Conservation (phyloP, 495 filamentous ascomycete genomes). For the Neurospora sp. region DNA sequence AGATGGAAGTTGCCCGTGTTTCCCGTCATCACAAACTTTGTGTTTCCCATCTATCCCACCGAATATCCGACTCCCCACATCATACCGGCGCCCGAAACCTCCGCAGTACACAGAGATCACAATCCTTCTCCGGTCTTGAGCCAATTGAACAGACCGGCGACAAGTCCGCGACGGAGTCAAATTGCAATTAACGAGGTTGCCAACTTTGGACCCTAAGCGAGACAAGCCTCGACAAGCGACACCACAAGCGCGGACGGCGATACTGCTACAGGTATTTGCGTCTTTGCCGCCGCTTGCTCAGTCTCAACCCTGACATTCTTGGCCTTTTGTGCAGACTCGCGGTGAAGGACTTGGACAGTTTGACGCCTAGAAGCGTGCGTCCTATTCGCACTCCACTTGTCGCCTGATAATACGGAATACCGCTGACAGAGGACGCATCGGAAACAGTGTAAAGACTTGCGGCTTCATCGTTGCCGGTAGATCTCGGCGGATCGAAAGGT, state of each 20-base stretch:
- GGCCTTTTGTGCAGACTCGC: background rate
- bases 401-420: background rate
- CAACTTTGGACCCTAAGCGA: background rate
- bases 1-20: background rate
- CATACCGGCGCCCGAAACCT: background rate
- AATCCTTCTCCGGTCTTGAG: background rate
- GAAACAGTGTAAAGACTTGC: background rate
- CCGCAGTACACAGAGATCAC: background rate
- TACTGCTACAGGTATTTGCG: background rate
- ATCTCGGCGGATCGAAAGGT: background rate
- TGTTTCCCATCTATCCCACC: background rate
- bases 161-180: background rate
- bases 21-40: background rate
- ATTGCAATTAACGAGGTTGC: background rate
- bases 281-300: background rate
- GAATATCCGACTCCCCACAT: background rate
- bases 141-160: background rate
- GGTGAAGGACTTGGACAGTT: background rate
- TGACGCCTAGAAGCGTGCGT: background rate
- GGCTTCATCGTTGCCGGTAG: background rate
- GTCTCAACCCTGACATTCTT: background rate
- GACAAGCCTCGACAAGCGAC: background rate
- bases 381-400: background rate
- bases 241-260: background rate
- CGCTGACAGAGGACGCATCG: background rate